phyloP scores from a whole-genome alignment of 208 protist species.

The Trypanosoma rangeli region DNA sequence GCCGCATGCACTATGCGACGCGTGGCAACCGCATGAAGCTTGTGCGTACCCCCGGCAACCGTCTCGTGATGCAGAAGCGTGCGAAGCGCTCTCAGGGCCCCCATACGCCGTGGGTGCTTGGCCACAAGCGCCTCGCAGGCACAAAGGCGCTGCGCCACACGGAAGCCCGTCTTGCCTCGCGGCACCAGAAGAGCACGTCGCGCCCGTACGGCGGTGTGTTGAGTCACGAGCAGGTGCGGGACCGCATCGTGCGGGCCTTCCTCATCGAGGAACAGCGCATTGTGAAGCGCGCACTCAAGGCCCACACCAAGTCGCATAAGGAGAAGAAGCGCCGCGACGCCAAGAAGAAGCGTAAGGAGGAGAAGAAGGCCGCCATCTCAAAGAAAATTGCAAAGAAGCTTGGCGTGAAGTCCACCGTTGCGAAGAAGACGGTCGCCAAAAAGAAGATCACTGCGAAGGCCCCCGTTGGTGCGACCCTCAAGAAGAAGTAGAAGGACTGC shows the following conservation, averaged over 20 bases:
- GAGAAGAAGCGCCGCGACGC: conserved; percentile 64
- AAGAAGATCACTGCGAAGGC: conserved; percentile 38
- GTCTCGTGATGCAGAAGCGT: conserved; percentile 94
- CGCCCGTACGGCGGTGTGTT: conserved; percentile 97
- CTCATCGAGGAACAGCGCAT: conserved; percentile 99
- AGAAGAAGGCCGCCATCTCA: conserved; percentile 52
- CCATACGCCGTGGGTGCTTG: conserved; percentile 93
- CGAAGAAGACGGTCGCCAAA: conserved; percentile 33
- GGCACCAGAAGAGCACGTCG: conserved; percentile 94
- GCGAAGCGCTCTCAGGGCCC: conserved; percentile 93
- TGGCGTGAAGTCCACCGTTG: conserved; percentile 29
- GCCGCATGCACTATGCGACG: conserved; percentile 79
- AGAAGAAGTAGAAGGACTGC: conserved; percentile 35
- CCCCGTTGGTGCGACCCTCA: conserved; percentile 69
- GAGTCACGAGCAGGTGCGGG: conserved; percentile 94
- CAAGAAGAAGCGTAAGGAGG: conserved; percentile 77
- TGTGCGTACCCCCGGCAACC: conserved; percentile 90
- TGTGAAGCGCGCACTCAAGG: conserved; percentile 92
- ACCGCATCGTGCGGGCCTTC: conserved; percentile 98
- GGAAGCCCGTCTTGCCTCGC: conserved; percentile 78
- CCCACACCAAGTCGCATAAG: conserved; percentile 67
- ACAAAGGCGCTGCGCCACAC: conserved; percentile 92
- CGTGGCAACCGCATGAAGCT: conserved; percentile 79
- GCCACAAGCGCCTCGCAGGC: conserved; percentile 90
- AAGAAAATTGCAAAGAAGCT: conserved; percentile 37